These are phyloP conservation scores for Imleria badia DNA, from an alignment of 768 basidiomycete species.

Conservation along the genomic window DNA sequence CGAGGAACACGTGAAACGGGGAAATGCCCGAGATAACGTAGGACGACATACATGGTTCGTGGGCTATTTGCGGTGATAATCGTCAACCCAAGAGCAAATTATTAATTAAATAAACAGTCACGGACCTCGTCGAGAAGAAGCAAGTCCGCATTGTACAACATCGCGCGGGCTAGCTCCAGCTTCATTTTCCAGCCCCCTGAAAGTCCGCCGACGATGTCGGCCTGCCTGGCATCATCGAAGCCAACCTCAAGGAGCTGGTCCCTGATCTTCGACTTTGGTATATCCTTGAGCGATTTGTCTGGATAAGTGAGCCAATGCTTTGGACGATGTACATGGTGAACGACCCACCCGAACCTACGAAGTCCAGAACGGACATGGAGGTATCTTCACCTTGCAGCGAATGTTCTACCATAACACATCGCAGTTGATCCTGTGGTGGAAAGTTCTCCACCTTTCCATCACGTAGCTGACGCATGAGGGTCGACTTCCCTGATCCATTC, in stretches of 20 bases:
- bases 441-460: conserved; percentile 97
- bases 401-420: conserved; percentile 97
- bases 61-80: conserved; percentile 51
- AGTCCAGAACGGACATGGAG: conserved; percentile 80
- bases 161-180: conserved; percentile 91
- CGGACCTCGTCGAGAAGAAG: conserved; percentile 81
- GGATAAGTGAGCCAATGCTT: conserved; percentile 6
- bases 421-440: conserved; percentile 81
- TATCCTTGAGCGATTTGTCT: conserved; percentile 68
- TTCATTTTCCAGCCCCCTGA: conserved; percentile 99
- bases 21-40: conserved; percentile 16
- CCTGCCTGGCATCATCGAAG: conserved; percentile 84
- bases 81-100: conserved; percentile 19
- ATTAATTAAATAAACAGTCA: conserved; percentile 20
- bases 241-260: conserved; percentile 85
- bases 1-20: conserved; percentile 15
- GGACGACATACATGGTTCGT: conserved; percentile 77
- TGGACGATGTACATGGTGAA: conserved; percentile 6
- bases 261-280: conserved; percentile 70
- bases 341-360: conserved; percentile 76
- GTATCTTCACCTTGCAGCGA: conserved; percentile 92
- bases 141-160: conserved; percentile 92
- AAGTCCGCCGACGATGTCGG: conserved; percentile 81
- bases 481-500: conserved; percentile 97
- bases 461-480: conserved; percentile 91